Conservation (phyloP, 495 filamentous ascomycete genomes). For the Aspergillus ostianus region DNA sequence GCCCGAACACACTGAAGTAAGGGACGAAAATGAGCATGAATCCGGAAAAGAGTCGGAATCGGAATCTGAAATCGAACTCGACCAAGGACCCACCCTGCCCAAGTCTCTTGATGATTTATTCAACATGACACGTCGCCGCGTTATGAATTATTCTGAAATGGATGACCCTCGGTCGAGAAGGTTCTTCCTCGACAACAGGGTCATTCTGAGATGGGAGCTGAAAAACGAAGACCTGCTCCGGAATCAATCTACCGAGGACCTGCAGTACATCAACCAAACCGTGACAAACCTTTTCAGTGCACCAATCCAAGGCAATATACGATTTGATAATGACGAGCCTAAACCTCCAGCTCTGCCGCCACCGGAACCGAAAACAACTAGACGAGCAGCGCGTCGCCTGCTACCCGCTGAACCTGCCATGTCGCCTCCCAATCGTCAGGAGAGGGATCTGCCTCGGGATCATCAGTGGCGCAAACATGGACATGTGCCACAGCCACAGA, state of each 20-base stretch:
- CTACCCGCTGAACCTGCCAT: neutral
- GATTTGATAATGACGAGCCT: slow-evolving; percentile 29
- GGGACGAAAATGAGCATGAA: neutral
- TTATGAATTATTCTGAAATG: slow-evolving; percentile 8
- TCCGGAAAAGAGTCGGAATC: neutral
- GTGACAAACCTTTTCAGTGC: slow-evolving; percentile 28
- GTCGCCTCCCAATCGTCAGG: neutral
- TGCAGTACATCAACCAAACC: slow-evolving; percentile 37
- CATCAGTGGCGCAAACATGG: neutral
- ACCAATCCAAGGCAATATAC: slow-evolving; percentile 33
- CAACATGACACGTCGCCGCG: slow-evolving; percentile 13
- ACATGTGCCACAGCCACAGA: neutral
- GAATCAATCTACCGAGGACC: slow-evolving; percentile 13
- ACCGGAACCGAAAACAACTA: neutral
- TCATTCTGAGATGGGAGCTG: slow-evolving; percentile 39
- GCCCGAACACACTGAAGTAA: neutral
- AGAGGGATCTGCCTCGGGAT: neutral
- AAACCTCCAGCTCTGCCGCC: slow-evolving; percentile 1
- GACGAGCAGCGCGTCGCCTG: neutral
- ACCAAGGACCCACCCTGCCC: slow-evolving; percentile 12
- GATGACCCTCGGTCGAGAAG: slow-evolving; percentile 17
- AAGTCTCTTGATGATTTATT: slow-evolving; percentile 32
- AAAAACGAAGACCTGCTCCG: slow-evolving; percentile 32
- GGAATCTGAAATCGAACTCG: neutral
- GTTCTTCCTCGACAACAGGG: slow-evolving; percentile 28